phyloP scores from a whole-genome alignment of 2,329 filamentous ascomycete genomes.

The Xylariaceae sp. region DNA sequence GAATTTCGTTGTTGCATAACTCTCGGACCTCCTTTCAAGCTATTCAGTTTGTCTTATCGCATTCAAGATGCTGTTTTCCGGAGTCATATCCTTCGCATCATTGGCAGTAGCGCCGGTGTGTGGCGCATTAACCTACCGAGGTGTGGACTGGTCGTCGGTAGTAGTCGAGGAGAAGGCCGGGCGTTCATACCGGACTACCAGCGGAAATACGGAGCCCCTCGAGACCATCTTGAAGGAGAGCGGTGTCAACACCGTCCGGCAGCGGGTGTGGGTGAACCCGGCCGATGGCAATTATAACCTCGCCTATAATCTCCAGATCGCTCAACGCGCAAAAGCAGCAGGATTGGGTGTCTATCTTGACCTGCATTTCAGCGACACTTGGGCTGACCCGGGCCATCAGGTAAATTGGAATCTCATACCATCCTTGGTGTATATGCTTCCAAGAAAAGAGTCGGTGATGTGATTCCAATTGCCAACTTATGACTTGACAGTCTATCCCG shows the following conservation, averaged over 20 bases:
- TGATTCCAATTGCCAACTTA: neutral
- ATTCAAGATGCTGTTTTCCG: slow-evolving; percentile 20
- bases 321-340: slow-evolving; percentile 56
- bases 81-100: slow-evolving; percentile 20
- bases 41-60: slow-evolving; percentile 1
- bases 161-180: slow-evolving; percentile 57
- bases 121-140: slow-evolving; percentile 55
- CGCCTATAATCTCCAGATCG: slow-evolving; percentile 65
- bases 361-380: slow-evolving; percentile 63
- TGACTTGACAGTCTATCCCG: slow-evolving; percentile 41
- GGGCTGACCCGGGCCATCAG: slow-evolving; percentile 64
- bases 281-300: slow-evolving; percentile 61
- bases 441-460: too few relatives aligned
- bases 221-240: slow-evolving; percentile 57
- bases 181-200: slow-evolving; percentile 53
- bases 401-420: neutral
- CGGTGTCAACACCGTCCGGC: slow-evolving; percentile 65
- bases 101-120: slow-evolving; percentile 18
- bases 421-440: too few relatives aligned
- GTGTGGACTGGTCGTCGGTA: slow-evolving; percentile 67
- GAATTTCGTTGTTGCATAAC: too few relatives aligned
- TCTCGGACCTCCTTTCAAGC: neutral
- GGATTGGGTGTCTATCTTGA: slow-evolving; percentile 58
- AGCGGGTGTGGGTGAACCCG: slow-evolving; percentile 67
- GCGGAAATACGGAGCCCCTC: slow-evolving; percentile 49